A percentile compares a stretch with the other conserved stretches of the same genome.
Conservation (phyloP, 2,329 filamentous ascomycete genomes). For the Teratosphaeriaceae sp. region DNA sequence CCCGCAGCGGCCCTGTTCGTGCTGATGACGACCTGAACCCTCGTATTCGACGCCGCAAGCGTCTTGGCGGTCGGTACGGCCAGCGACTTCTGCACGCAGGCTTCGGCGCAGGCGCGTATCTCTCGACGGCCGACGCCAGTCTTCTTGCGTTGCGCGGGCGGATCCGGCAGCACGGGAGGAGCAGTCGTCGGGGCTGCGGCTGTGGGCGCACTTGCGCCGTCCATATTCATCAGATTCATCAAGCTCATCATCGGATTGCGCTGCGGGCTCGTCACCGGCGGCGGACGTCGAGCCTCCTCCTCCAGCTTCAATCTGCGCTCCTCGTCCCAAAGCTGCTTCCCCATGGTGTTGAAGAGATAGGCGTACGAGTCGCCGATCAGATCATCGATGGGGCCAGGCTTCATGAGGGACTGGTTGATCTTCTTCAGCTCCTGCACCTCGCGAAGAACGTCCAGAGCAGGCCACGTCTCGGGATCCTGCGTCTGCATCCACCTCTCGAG, state of each 20-base stretch:
- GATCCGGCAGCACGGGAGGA: constrained; percentile 9
- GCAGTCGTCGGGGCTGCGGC: constrained; percentile 4
- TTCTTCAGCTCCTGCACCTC: constrained; percentile 65
- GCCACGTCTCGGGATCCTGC: constrained; percentile 37
- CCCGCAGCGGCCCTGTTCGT: constrained; percentile 22
- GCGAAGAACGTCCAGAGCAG: constrained; percentile 55
- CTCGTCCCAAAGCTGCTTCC: constrained; percentile 49
- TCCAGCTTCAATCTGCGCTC: constrained; percentile 21
- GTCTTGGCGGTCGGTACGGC: constrained; percentile 6
- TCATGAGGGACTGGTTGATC: constrained; percentile 83
- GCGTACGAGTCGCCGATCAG: constrained; percentile 89
- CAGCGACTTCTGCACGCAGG: constrained; percentile 38
- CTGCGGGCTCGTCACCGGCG: constrained; percentile 14
- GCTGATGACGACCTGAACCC: constrained; percentile 25
- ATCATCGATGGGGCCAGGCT: constrained; percentile 79
- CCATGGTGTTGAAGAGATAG: constrained; percentile 62
- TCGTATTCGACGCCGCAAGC: constrained; percentile 4
- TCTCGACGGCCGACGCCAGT: constrained; percentile 56
- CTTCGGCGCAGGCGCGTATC: constrained; percentile 53
- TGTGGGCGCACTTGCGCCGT: constrained; percentile 20
- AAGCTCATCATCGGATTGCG: constrained; percentile 28
- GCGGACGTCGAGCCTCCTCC: constrained; percentile 17
- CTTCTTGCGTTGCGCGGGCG: constrained; percentile 25
- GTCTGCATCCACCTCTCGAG: constrained; percentile 54
- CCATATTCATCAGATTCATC: constrained; percentile 29